A percentile compares a stretch with the other conserved stretches of the same genome.
Evolutionary conservation across 495 filamentous ascomycete genomes (phyloP).

Genomic region (Sabuloglossum arenarium): DNA sequence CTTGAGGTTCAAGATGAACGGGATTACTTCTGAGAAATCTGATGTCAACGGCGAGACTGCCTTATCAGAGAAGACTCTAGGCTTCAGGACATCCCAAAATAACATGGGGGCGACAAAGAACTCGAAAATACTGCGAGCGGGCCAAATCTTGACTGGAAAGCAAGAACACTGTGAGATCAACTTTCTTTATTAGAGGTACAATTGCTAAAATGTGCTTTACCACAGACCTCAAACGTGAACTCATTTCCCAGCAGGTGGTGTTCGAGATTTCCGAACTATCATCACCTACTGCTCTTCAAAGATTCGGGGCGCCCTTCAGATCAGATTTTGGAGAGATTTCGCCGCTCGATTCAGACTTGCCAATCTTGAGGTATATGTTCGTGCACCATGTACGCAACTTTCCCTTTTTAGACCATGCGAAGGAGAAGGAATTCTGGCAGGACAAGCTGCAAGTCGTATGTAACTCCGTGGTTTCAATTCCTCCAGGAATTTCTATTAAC

Average conservation of each 20-base stretch:
- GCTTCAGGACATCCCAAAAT: neutral
- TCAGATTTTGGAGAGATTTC: conserved; percentile 83
- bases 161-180: conserved; percentile 77
- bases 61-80: neutral
- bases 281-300: conserved; percentile 79
- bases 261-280: conserved; percentile 80
- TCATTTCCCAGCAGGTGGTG: conserved; percentile 72
- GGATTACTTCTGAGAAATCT: neutral
- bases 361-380: conserved; percentile 89
- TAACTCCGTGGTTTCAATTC: conserved; percentile 7
- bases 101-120: neutral
- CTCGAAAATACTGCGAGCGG: conserved; percentile 17
- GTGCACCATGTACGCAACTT: conserved; percentile 96
- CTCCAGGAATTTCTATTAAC: neutral
- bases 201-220: neutral
- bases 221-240: conserved; percentile 88
- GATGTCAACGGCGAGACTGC: neutral
- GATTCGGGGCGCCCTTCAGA: conserved; percentile 88
- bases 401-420: conserved; percentile 85
- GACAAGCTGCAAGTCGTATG: conserved; percentile 87
- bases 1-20: too few relatives aligned
- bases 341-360: conserved; percentile 83
- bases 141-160: conserved; percentile 64
- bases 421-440: conserved; percentile 98
- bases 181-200: neutral